Evolutionary conservation across 805 yeast species (phyloP), one percentile per base, ranked within the genome.

Genomic region (Metschnikowia lachancei): DNA sequence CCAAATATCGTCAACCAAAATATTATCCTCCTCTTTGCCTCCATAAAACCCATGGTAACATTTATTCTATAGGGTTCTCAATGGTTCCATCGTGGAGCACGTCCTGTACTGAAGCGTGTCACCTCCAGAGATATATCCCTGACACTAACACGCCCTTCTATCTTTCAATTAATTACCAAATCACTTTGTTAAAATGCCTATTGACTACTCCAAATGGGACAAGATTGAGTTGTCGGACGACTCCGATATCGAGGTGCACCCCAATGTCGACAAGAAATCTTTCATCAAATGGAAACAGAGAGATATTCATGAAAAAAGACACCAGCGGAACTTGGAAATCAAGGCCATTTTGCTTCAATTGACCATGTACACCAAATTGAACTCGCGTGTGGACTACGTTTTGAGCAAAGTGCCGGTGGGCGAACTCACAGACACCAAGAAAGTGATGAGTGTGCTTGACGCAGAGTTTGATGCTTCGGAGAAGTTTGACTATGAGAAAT

Each of bases 161-260:
- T n/a, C n/a, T n/a, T n/a, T 26, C 29, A 26, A 26, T 26, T 26
- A 8, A 26, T 26, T 11, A 8, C 8, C 29, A 22, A 20, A 31
- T 7, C 1, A 1, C 3, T 9, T 4, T 11, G 33, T 10, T 8
- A 43, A 36, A 20, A 87, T 87, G 95, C 82, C 87, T 28, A 82
- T 94, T 54, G 99, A 94, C 65, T 94, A 94, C 68, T 89, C 97
- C 10, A 94, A 92, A 64, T 94, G 99, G 98, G 99, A 94, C 67
- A 88, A 89, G 63, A 80, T 94, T 49, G 99, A 94, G 65, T 72
- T 94, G 33, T 88, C 97, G 17, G 99, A 94, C 64, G 99, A 94
- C 66, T 89, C 97, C 8, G 99, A 94, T 60, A 74, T 94, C 40
- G 99, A 94, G 61, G 98, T 92, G 13, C 99, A 94, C 63, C 99